Conservation (phyloP, 2,329 filamentous ascomycete genomes). For the Ophiostoma quercus region DNA sequence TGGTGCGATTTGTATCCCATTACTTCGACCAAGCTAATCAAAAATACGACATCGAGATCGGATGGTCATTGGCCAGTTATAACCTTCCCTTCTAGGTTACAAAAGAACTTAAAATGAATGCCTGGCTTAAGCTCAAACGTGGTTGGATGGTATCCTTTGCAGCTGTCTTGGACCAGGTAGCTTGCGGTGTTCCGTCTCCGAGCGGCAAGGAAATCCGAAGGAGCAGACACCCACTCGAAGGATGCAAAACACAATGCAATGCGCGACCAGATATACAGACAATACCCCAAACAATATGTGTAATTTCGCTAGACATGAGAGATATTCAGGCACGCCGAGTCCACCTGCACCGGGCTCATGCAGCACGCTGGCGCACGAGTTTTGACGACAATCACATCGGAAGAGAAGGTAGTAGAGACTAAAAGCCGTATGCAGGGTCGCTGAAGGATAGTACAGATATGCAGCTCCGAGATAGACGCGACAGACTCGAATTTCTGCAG, state of each 20-base stretch:
- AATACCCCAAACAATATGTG: background rate
- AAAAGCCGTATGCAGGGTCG: background rate
- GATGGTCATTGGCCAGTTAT: background rate
- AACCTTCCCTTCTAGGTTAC: conserved; percentile 8
- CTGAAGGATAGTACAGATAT: background rate
- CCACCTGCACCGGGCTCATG: background rate
- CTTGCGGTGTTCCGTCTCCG: background rate
- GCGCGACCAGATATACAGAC: background rate
- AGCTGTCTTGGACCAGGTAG: background rate
- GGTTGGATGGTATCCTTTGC: background rate
- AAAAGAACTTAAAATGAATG: background rate
- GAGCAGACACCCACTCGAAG: background rate
- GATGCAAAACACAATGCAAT: background rate
- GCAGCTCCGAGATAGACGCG: background rate
- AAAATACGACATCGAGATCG: background rate
- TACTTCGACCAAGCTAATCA: background rate
- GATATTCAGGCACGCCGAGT: background rate
- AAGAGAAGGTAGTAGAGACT: background rate
- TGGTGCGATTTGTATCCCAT: background rate
- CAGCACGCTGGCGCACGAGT: background rate
- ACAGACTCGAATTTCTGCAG: background rate
- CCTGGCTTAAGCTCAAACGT: background rate
- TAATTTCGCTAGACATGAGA: background rate
- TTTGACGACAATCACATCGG: background rate
- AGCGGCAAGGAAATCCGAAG: background rate